Conservation (phyloP, 1,284 basidiomycete species). For the Leccinum griseonigrum region DNA sequence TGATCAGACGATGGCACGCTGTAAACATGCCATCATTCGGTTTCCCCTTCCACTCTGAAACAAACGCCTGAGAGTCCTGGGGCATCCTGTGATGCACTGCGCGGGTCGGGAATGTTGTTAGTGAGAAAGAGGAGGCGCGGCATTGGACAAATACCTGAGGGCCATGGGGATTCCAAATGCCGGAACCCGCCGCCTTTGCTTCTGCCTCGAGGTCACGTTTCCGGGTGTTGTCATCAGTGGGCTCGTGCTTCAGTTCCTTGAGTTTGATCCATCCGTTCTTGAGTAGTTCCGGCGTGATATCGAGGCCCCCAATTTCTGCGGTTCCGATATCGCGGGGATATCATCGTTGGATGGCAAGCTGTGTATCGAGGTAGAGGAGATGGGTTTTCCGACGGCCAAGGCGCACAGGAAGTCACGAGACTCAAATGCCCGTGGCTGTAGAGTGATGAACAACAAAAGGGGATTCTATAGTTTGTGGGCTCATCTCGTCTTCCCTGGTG, state of each 20-base stretch:
- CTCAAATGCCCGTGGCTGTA: conserved; percentile 86
- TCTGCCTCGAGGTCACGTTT: conserved; percentile 76
- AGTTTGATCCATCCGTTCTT: conserved; percentile 89
- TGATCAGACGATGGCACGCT: neutral
- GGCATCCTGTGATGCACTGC: conserved; percentile 88
- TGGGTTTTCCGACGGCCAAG: conserved; percentile 85
- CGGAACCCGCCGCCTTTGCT: conserved; percentile 75
- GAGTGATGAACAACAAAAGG: neutral
- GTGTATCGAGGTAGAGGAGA: conserved; percentile 76
- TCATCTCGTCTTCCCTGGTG: conserved; percentile 83
- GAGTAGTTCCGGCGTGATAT: conserved; percentile 79
- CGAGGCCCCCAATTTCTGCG: conserved; percentile 67
- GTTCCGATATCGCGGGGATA: conserved; percentile 71
- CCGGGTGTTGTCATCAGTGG: conserved; percentile 75
- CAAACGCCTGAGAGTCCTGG: conserved; percentile 82
- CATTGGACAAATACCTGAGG: conserved; percentile 53
- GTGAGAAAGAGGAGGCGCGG: neutral
- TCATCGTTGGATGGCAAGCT: conserved; percentile 70
- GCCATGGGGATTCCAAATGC: conserved; percentile 87
- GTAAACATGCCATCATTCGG: conserved; percentile 70
- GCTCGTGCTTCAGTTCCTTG: conserved; percentile 80
- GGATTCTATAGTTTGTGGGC: conserved; percentile 14
- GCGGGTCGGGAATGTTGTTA: conserved; percentile 51
- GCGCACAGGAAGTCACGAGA: conserved; percentile 89
- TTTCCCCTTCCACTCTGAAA: conserved; percentile 90